phyloP scores from a whole-genome alignment of 2,329 filamentous ascomycete species.

The Orbilia brochopaga region DNA sequence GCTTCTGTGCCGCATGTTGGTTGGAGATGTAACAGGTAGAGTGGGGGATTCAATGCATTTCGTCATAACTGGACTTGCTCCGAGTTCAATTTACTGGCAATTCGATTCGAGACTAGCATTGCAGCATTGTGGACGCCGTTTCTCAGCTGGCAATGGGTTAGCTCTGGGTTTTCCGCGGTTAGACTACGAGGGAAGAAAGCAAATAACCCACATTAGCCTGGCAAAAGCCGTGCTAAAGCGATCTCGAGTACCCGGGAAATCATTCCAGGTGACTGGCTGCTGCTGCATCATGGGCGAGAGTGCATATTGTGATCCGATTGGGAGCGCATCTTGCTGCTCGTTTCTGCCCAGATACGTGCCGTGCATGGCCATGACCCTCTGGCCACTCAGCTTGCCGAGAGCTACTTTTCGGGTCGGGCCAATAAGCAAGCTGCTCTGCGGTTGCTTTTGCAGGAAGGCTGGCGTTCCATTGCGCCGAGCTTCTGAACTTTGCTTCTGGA shows the following conservation, averaged over 20 bases:
- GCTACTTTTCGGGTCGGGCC: conserved; percentile 11
- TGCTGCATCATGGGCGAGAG: neutral
- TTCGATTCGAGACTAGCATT: too few relatives aligned
- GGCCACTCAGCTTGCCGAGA: neutral
- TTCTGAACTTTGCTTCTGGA: neutral
- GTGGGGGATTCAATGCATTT: too few relatives aligned
- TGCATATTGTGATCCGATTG: neutral
- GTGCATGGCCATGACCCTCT: conserved; percentile 42
- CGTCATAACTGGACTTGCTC: too few relatives aligned
- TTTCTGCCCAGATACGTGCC: conserved; percentile 30
- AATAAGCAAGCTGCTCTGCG: neutral
- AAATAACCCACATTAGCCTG: neutral
- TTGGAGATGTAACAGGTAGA: too few relatives aligned
- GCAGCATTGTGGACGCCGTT: too few relatives aligned
- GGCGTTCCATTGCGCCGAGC: neutral
- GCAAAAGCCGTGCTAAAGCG: conserved; percentile 5
- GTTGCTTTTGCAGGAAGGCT: conserved; percentile 2
- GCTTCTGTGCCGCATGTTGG: too few relatives aligned
- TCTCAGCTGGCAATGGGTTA: too few relatives aligned
- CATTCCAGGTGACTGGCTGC: neutral
- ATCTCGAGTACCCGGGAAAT: neutral
- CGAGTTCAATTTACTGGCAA: too few relatives aligned
- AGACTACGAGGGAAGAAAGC: too few relatives aligned
- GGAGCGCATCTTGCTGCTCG: conserved; percentile 43
- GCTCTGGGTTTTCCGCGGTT: too few relatives aligned